phyloP scores from a whole-genome alignment of 1,139 yeast genomes.

The Pichia sp. region DNA sequence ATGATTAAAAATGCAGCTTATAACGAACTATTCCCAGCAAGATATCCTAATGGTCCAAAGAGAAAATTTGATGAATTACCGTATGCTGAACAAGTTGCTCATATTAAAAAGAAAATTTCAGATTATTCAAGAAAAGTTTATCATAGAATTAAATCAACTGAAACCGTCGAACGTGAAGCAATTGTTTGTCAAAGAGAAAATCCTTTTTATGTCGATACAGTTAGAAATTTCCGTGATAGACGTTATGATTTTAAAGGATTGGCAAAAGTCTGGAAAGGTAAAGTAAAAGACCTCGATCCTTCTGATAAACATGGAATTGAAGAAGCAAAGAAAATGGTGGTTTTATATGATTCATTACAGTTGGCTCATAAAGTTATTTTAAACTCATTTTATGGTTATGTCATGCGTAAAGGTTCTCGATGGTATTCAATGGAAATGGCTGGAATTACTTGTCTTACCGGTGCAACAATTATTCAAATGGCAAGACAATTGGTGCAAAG shows the following conservation, averaged over 20 bases:
- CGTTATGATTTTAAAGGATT: conserved; percentile 92
- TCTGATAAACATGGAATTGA: conserved; percentile 57
- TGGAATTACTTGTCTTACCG: conserved; percentile 96
- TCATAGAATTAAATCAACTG: conserved; percentile 73
- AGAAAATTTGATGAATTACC: conserved; percentile 70
- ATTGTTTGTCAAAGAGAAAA: conserved; percentile 96
- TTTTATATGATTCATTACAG: conserved; percentile 89
- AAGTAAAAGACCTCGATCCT: conserved; percentile 49
- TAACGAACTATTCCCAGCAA: conserved; percentile 69
- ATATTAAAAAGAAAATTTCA: conserved; percentile 70
- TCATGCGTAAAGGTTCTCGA: conserved; percentile 97
- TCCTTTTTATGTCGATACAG: conserved; percentile 94
- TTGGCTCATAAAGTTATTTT: conserved; percentile 95
- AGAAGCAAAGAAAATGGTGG: conserved; percentile 91
- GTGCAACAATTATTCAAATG: conserved; percentile 97
- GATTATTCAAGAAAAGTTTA: conserved; percentile 85
- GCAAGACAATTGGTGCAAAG: conserved; percentile 92
- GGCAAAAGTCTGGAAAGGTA: conserved; percentile 92
- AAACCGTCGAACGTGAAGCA: conserved; percentile 84
- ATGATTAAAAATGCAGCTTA: conserved; percentile 84
- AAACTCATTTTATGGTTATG: conserved; percentile 96
- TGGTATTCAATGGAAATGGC: conserved; percentile 99
- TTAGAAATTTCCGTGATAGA: conserved; percentile 89
- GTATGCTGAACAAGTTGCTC: conserved; percentile 69
- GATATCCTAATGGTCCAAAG: conserved; percentile 48